phyloP scores from a whole-genome alignment of 2,329 filamentous ascomycete genomes.

The Onygenales sp. region DNA sequence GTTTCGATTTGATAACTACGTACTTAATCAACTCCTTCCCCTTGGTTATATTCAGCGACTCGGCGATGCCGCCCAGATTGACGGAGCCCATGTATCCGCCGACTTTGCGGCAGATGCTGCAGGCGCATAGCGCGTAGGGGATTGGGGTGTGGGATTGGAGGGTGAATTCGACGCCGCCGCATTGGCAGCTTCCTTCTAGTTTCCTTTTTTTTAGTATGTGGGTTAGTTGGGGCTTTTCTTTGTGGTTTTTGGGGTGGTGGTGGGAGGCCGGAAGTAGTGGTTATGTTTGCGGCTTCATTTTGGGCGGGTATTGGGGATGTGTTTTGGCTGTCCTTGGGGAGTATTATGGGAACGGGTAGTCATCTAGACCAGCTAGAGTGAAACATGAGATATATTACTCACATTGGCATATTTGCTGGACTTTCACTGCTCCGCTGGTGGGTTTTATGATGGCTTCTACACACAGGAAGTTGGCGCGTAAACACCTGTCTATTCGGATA shows the following conservation, averaged over 20 bases:
- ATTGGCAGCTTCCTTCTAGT: slow-evolving; percentile 42
- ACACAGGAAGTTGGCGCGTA: too few species aligned
- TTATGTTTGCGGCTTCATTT: not conserved
- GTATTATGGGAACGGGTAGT: not conserved
- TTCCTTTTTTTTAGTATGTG: slow-evolving; percentile 24
- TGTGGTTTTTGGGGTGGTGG: too few species aligned
- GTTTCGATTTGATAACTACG: slow-evolving; percentile 1
- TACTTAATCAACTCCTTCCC: slow-evolving; percentile 38
- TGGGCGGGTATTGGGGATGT: not conserved
- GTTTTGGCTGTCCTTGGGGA: not conserved
- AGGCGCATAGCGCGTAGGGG: slow-evolving; percentile 41
- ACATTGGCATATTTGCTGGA: slow-evolving; percentile 17
- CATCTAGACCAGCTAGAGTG: not conserved
- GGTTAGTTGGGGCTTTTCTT: not conserved
- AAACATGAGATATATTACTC: slow-evolving; percentile 4
- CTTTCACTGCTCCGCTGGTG: too few species aligned
- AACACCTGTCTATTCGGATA: too few species aligned
- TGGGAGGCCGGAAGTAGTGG: not conserved
- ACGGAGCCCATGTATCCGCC: slow-evolving; percentile 37
- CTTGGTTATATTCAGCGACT: slow-evolving; percentile 32
- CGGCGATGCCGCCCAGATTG: slow-evolving; percentile 37
- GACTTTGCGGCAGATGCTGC: slow-evolving; percentile 41
- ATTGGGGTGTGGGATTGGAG: slow-evolving; percentile 38
- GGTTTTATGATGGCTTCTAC: too few species aligned
- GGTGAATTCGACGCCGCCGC: slow-evolving; percentile 38